Conservation (phyloP, 2,329 filamentous ascomycete species). For the Didymella sp. region DNA sequence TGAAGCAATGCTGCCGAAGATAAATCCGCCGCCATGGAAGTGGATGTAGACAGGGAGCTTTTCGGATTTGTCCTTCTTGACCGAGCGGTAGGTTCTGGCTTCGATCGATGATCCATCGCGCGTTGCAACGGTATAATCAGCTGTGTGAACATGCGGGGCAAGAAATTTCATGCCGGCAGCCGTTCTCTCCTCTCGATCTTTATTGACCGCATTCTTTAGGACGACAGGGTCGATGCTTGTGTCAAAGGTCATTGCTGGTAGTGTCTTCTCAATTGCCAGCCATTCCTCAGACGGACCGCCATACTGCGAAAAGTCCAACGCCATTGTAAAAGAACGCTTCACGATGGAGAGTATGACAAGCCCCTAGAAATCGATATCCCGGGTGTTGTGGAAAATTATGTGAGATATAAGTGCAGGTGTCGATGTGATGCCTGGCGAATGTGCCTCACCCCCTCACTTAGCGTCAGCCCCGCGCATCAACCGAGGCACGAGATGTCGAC, state of each 20-base stretch:
- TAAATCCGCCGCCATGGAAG: conserved; percentile 63
- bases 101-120: conserved; percentile 56
- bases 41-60: conserved; percentile 58
- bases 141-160: conserved; percentile 30
- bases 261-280: conserved; percentile 41
- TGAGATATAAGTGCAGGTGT: background rate
- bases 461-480: conserved; percentile 18
- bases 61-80: conserved; percentile 38
- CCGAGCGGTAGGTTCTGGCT: conserved; percentile 57
- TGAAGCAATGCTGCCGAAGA: conserved; percentile 61
- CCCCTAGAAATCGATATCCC: too few species aligned
- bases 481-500: conserved; percentile 15
- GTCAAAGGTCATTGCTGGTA: conserved; percentile 35
- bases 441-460: conserved; percentile 12
- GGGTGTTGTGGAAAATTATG: too few species aligned
- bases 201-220: conserved; percentile 31
- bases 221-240: conserved; percentile 23
- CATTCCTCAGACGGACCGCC: conserved; percentile 44
- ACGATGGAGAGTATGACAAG: background rate
- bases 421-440: background rate
- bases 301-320: conserved; percentile 39
- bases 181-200: conserved; percentile 28
- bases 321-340: conserved; percentile 8
- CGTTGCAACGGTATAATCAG: conserved; percentile 46
- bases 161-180: conserved; percentile 31